Base-by-base conservation (phyloP, 805 yeast genomes). In the Teunomyces pallodes region DNA sequence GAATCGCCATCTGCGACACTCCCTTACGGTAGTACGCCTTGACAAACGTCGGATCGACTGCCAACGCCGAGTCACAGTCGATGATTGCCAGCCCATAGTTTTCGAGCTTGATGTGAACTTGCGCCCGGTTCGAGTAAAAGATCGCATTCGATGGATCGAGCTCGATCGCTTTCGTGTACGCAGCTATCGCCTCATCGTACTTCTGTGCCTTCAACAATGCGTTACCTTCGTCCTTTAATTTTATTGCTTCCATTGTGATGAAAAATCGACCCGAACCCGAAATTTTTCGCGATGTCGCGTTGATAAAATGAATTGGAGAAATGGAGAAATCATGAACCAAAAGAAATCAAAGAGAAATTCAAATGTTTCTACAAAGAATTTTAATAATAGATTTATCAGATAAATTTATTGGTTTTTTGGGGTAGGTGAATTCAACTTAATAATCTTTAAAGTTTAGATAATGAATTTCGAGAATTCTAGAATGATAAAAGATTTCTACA, bases 1-100 rank as follows among this genome's bases (percentile, higher is more conserved):
- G 66, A 42, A 90, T 76, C 8, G 96, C 95, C 64, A 83, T 79
- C 52, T 83, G 66, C 0, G 97, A 86, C 9, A 87, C 80, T 0
- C 97, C 97, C 54, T 96, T 79, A 55, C 99, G 79, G 62, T 89
- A 94, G 63, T 88, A 87, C 0, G 90, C 90, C 66, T 92, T 92
- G 31, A 83, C 68, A 59, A 88, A 86, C 14, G 70, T 61, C 1
- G 83, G 77, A 61, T 92, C 90, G 8, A 84, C 59, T 42, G 75
- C 78, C 39, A 94, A 75, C 1, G 97, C 88, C 39, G 70, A 68
- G 30, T 83, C 79, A 56, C 96, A 84, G 64, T 91, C 97, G n/a
- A 66, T 72, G 2, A 91, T 78, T 0, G 97, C 96, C 46, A 81
- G 74, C 3, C 97, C 98, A 64, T 86, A 91, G 58, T 84, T 85